Evolutionary conservation across 108 stramenopile species (phyloP).

Genomic region (Bacterosira constricta): DNA sequence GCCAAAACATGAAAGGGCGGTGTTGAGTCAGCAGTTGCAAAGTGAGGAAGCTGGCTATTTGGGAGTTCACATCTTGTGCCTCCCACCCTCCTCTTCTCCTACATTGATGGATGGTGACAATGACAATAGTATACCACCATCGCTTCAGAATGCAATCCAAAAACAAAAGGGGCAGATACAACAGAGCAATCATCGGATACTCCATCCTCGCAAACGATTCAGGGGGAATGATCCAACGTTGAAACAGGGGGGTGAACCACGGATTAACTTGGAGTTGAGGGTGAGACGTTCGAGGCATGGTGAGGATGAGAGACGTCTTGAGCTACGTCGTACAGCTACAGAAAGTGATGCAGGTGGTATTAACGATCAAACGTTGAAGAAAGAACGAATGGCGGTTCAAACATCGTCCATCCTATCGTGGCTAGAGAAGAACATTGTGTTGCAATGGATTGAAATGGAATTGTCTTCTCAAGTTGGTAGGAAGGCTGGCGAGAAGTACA

Average conservation of each 20-base stretch:
- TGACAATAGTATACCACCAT: conserved; percentile 23
- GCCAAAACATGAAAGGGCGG: too few relatives aligned
- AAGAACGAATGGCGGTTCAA: neutral
- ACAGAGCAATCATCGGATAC: conserved; percentile 8
- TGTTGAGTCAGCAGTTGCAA: conserved; percentile 8
- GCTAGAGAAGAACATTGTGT: conserved; percentile 23
- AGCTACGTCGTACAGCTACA: too few relatives aligned
- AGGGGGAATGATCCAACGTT: conserved; percentile 56
- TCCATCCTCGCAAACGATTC: conserved; percentile 51
- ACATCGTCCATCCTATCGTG: conserved; percentile 12
- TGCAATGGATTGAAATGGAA: conserved; percentile 15
- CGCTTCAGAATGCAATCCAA: conserved; percentile 9
- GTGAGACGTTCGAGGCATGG: neutral
- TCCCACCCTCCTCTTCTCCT: conserved; percentile 21
- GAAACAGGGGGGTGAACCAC: conserved; percentile 82
- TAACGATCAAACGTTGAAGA: conserved; percentile 8
- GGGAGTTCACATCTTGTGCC: conserved; percentile 53
- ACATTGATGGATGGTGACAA: too few relatives aligned
- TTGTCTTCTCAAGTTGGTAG: too few relatives aligned
- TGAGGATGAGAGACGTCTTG: too few relatives aligned
- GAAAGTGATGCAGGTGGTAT: neutral
- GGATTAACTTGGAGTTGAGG: conserved; percentile 58
- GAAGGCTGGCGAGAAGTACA: neutral
- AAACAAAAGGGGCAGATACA: conserved; percentile 13
- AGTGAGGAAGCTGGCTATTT: conserved; percentile 73